phyloP scores from a whole-genome alignment of 1,284 basidiomycete species.

The Cryptococcus sp. region DNA sequence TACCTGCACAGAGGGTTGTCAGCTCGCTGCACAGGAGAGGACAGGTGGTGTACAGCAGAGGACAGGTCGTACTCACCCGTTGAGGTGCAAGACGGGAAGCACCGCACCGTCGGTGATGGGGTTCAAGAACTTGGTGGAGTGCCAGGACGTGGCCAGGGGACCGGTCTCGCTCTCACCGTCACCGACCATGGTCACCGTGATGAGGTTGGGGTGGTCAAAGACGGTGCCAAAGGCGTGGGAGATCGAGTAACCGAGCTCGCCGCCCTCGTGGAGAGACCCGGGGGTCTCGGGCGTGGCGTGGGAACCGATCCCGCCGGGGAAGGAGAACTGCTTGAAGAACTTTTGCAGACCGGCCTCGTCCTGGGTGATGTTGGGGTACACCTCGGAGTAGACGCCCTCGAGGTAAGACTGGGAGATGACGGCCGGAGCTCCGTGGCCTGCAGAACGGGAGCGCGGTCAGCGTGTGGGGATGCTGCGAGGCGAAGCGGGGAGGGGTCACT shows the following conservation, averaged over 20 bases:
- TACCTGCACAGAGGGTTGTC: constrained; percentile 24
- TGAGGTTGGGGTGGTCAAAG: constrained; percentile 80
- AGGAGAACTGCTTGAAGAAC: constrained; percentile 50
- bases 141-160: constrained; percentile 73
- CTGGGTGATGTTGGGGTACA: constrained; percentile 66
- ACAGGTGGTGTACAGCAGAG: background rate
- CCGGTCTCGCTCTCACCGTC: constrained; percentile 84
- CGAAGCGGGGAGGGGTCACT: constrained; percentile 2
- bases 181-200: constrained; percentile 71
- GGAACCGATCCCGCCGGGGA: constrained; percentile 52
- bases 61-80: constrained; percentile 44
- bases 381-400: constrained; percentile 69
- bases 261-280: constrained; percentile 79
- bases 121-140: constrained; percentile 66
- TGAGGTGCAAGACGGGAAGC: constrained; percentile 76
- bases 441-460: too few relatives aligned
- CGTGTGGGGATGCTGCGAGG: background rate
- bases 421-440: constrained; percentile 80
- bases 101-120: constrained; percentile 80
- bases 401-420: constrained; percentile 77
- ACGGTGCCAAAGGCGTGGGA: constrained; percentile 69
- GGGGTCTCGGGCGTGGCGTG: constrained; percentile 70
- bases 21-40: constrained; percentile 3
- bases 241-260: constrained; percentile 79
- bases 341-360: constrained; percentile 61